Evolutionary conservation across 176 grass and related monocot genomes (phyloP).

Genomic region (Ampelocalamus luodianensis): DNA sequence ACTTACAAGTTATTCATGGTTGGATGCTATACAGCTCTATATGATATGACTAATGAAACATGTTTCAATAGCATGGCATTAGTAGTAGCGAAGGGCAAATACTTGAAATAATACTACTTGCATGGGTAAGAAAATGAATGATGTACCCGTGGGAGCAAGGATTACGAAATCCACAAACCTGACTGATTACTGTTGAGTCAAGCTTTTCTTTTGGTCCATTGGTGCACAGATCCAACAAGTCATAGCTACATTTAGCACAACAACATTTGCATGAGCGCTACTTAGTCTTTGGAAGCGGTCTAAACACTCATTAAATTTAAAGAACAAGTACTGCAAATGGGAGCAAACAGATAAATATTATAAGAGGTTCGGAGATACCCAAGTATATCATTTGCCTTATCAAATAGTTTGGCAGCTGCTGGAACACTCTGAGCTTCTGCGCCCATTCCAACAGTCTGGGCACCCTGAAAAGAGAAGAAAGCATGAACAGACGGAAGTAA

Average conservation of each 20-base stretch:
- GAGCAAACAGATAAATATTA: neutral
- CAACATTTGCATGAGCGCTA: conserved; percentile 11
- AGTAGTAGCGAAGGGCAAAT: neutral
- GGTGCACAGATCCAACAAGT: conserved; percentile 85
- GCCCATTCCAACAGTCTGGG: conserved; percentile 94
- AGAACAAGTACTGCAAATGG: neutral
- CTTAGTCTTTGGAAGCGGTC: neutral
- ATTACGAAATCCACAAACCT: conserved; percentile 63
- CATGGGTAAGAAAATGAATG: conserved; percentile 6
- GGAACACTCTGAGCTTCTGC: conserved; percentile 71
- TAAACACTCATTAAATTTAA: neutral
- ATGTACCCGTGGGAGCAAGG: neutral
- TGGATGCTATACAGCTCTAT: neutral
- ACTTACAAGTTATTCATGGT: neutral
- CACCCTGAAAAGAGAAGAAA: conserved; percentile 64
- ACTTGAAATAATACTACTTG: neutral
- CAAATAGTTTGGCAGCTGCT: conserved; percentile 74
- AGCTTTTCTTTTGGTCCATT: conserved; percentile 96
- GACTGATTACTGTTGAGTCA: conserved; percentile 94
- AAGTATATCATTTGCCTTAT: conserved; percentile 91
- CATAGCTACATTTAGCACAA: conserved; percentile 57
- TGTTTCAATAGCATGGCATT: neutral
- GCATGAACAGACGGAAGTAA: neutral
- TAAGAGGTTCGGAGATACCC: conserved; percentile 52
- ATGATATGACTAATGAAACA: conserved; percentile 5